Evolutionary conservation across 225 moss, liverwort and hornwort species (phyloP).

Genomic region (Ulota crispa): DNA sequence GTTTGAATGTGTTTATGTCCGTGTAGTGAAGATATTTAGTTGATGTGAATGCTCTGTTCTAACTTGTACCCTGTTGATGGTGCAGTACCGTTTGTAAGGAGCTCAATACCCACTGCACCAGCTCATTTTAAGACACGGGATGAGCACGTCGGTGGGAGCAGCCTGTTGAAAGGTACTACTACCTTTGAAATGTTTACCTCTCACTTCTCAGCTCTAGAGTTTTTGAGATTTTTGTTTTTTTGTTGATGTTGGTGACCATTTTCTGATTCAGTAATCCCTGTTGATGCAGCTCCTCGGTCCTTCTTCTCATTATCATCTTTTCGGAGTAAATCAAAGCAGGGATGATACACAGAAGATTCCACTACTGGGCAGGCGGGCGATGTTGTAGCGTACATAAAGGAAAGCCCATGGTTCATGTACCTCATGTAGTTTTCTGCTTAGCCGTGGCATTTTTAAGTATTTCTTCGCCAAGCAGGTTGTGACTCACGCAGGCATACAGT

Average conservation of each 20-base stretch:
- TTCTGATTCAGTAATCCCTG: slow-evolving; percentile 11
- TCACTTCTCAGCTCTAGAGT: not conserved
- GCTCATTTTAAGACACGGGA: slow-evolving; percentile 68
- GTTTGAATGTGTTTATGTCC: not conserved
- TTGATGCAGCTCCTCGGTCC: slow-evolving; percentile 76
- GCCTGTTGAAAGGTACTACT: slow-evolving; percentile 61
- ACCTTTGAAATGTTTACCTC: not conserved
- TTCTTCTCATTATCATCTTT: slow-evolving; percentile 94
- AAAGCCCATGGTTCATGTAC: slow-evolving; percentile 37
- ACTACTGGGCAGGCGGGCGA: slow-evolving; percentile 22
- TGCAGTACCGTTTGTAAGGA: slow-evolving; percentile 63
- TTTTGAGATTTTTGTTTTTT: not conserved
- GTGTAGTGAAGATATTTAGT: not conserved
- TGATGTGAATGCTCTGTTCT: slow-evolving; percentile 6
- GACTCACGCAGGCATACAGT: slow-evolving; percentile 18
- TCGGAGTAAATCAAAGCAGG: slow-evolving; percentile 71
- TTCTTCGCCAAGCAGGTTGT: slow-evolving; percentile 23
- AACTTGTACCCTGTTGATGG: slow-evolving; percentile 7
- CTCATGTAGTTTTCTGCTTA: slow-evolving; percentile 36
- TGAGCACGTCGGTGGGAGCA: slow-evolving; percentile 62
- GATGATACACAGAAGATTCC: not conserved
- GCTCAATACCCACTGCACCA: slow-evolving; percentile 63
- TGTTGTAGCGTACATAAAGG: slow-evolving; percentile 41
- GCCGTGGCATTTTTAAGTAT: slow-evolving; percentile 4
- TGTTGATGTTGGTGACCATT: not conserved